Evolutionary conservation across 1,284 basidiomycete genomes (phyloP), one percentile per base, ranked within the genome.

Genomic region (Ceratorhiza oryzae-sativae): DNA sequence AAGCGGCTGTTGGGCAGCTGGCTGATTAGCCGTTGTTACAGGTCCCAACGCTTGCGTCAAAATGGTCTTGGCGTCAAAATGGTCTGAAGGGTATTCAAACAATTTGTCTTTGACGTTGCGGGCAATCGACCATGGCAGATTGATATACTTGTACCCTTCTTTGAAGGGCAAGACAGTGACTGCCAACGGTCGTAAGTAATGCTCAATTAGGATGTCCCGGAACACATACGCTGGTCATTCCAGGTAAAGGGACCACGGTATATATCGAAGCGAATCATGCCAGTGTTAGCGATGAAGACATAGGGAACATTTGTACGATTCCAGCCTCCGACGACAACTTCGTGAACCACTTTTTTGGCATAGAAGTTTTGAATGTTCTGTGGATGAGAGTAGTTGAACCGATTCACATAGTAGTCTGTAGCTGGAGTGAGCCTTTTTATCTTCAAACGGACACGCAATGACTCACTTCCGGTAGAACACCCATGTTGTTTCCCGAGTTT

Each of bases 251-350:
- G 42, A 13, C 67, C 67, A 6, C 55, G 67, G 20, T 70, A 70
- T 20, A 70, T 70, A n/a, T 70, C 67, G 12, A 46, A 70, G 13
- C 67, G 67, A 23, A 70, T 15, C 67, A 70, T 70, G 25, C 67
- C 67, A 34, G 12, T 49, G 18, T 70, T 70, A 30, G 45, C 55
- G 27, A 70, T 70, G 25, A 59, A 46, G 18, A 70, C 67, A n/a
- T 59, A 59, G 18, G 67, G 53, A 1, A 34, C 23, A 23, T 49
- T 23, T 18, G 39, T 30, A 18, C 67, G 67, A 23, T 27, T 59
- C 55, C 53, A 70, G 6, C 30, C 42, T 23, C 45, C 42, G 18
- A 70, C 32, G 34, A 70, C 30, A 1, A 70, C 67, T 36, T 70
- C 67, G 15, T 55, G 67, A 46, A 70, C 20, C 12, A 70, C 67